Percentiles rank a stretch among this genome's conserved stretches.
phyloP scores from a whole-genome alignment of 176 grass and related monocot genomes.

The Rhynchospora tenuis region DNA sequence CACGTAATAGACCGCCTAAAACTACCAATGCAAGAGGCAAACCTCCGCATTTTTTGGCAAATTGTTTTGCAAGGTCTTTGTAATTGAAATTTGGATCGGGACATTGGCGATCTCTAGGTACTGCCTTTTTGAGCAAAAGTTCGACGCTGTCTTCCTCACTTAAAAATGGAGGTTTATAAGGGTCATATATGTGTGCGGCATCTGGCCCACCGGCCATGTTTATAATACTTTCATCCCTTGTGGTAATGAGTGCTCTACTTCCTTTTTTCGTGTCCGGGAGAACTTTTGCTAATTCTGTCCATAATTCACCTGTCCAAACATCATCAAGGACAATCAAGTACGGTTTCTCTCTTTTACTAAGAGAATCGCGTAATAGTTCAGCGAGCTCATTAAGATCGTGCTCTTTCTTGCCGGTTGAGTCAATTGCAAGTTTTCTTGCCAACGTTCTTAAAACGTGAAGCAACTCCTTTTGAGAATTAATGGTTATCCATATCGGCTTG shows the following conservation, averaged over 20 bases:
- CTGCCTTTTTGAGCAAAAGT: too few relatives aligned
- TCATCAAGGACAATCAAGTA: not conserved
- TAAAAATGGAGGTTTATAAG: not conserved
- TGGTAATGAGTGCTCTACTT: not conserved
- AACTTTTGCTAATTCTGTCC: not conserved
- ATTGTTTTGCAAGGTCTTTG: too few relatives aligned
- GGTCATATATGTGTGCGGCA: not conserved
- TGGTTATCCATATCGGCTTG: too few relatives aligned
- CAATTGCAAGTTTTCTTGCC: too few relatives aligned
- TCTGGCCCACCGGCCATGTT: not conserved
- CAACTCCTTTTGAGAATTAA: too few relatives aligned
- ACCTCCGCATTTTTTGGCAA: too few relatives aligned
- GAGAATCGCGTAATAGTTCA: too few relatives aligned
- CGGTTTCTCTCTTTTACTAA: not conserved
- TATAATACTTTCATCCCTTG: not conserved
- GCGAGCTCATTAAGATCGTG: too few relatives aligned
- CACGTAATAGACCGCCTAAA: not conserved
- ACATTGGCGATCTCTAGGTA: too few relatives aligned
- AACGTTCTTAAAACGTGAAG: too few relatives aligned
- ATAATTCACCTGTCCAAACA: not conserved
- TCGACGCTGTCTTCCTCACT: not conserved
- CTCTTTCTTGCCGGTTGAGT: too few relatives aligned
- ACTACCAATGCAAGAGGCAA: not conserved
- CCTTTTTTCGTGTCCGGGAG: not conserved
- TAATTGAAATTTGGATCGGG: too few relatives aligned